Evolutionary conservation across 768 basidiomycete genomes (phyloP), one percentile per base, ranked within the genome.

Genomic region (Boletellus emodensis): DNA sequence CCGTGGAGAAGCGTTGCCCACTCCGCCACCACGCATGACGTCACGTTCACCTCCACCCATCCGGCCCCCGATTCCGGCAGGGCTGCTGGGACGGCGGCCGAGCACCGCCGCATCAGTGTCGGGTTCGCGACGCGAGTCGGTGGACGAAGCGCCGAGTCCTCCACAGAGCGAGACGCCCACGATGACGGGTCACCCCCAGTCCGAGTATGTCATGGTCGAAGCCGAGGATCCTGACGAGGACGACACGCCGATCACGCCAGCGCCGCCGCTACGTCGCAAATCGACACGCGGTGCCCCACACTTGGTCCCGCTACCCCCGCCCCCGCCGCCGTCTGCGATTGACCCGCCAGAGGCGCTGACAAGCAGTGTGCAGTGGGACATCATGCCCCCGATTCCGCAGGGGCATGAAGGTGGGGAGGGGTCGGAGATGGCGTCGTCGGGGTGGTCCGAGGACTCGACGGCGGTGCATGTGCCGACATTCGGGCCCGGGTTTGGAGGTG

Each of bases 191-290:
- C 66, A 44, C 26, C 52, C 59, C 4, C 76, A 72, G 15, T 75
- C 76, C 11, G 82, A 83, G 37, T 84, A 82, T 59, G 81, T 83
- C 30, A 78, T 85, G 73, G 82, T 85, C 0, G 83, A 84, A 45
- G 78, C 81, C 51, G 75, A 59, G 30, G 22, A 73, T 3, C 67
- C 65, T 7, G 75, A 76, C 6, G 61, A 58, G 5, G 71, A 66
- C 7, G 62, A 57, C 14, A 24, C 56, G 2, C 53, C 55, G 30
- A 11, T 30, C 5, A 33, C 71, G 1, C 73, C 10, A 8, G 17
- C 65, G 2, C 61, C 77, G 1, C 62, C 77, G 8, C 77, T 79
- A 2, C 78, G 80, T 4, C 75, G 65, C 17, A 64, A 47, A 30
- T 54, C 75, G 26, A 63, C 60, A 33, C 71, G 70, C 26, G 45